Percentiles rank a stretch among this genome's conserved stretches.
phyloP scores from a whole-genome alignment of 805 yeast genomes.

The Wickerhamiella dianesei region DNA sequence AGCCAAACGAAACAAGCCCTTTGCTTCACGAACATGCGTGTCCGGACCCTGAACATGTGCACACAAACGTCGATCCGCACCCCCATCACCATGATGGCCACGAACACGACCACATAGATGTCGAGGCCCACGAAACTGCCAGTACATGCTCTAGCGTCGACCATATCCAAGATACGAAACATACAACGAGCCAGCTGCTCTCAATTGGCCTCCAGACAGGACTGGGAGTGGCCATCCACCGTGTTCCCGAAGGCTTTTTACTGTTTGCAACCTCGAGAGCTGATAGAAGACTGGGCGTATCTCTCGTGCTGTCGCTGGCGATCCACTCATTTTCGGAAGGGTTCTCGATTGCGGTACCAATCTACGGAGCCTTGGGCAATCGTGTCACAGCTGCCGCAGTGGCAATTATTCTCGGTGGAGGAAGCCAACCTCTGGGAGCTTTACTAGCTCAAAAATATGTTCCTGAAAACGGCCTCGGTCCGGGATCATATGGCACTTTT shows the following conservation, averaged over 20 bases:
- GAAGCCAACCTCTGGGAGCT: slow-evolving; percentile 86
- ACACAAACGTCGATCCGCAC: slow-evolving; percentile 16
- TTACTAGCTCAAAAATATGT: slow-evolving; percentile 46
- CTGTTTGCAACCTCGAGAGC: slow-evolving; percentile 64
- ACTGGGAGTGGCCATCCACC: slow-evolving; percentile 74
- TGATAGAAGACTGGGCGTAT: slow-evolving; percentile 56
- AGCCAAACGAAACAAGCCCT: background rate
- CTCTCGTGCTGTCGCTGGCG: slow-evolving; percentile 71
- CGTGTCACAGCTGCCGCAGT: slow-evolving; percentile 49
- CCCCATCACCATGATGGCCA: slow-evolving; percentile 61
- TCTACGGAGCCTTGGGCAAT: slow-evolving; percentile 60
- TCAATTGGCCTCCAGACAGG: slow-evolving; percentile 86
- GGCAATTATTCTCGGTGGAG: slow-evolving; percentile 61
- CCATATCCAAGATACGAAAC: background rate
- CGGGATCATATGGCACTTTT: slow-evolving; percentile 31
- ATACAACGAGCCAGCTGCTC: slow-evolving; percentile 29
- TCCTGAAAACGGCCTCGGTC: slow-evolving; percentile 24
- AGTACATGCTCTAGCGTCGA: background rate
- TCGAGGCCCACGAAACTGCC: background rate
- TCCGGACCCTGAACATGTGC: slow-evolving; percentile 15
- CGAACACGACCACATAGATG: background rate
- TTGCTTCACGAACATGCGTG: slow-evolving; percentile 10
- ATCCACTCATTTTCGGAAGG: slow-evolving; percentile 92
- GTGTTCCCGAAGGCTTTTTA: slow-evolving; percentile 89
- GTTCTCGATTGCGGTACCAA: slow-evolving; percentile 81